These are phyloP conservation scores for Groenewaldozyma auringiensis DNA, from an alignment of 1,139 yeast genomes.

Conservation along the genomic window DNA sequence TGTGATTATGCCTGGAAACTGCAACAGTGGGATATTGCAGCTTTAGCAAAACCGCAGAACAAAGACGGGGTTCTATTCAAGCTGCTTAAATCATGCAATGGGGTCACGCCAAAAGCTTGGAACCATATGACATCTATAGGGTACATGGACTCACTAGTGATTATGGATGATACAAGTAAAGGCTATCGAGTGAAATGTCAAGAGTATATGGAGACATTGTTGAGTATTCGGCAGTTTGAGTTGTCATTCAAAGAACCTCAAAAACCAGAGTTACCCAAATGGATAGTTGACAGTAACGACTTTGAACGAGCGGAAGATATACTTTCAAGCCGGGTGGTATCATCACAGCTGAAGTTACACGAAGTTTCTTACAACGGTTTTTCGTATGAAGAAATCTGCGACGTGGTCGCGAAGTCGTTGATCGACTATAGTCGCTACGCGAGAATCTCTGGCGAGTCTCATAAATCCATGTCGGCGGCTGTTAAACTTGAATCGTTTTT, in stretches of 20 bases:
- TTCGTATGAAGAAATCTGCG: not conserved
- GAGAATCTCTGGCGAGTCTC: conserved; percentile 8
- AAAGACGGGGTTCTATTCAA: conserved; percentile 43
- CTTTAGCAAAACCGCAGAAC: conserved; percentile 19
- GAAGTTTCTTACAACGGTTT: not conserved
- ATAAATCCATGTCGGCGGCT: conserved; percentile 14
- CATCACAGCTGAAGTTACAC: not conserved
- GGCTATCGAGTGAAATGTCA: not conserved
- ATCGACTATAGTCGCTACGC: conserved; percentile 6
- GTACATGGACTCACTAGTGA: not conserved
- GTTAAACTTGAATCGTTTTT: conserved; percentile 8
- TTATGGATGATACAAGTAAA: conserved; percentile 1
- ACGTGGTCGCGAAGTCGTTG: not conserved
- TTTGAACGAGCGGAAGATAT: conserved; percentile 9
- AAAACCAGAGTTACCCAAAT: not conserved
- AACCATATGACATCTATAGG: not conserved
- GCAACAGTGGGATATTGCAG: conserved; percentile 66
- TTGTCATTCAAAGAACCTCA: not conserved
- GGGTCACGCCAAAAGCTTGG: not conserved
- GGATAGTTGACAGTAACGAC: conserved; percentile 7
- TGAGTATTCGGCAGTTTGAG: not conserved
- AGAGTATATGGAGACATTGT: not conserved
- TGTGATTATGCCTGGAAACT: conserved; percentile 65
- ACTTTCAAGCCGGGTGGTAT: not conserved
- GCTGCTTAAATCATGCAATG: conserved; percentile 33